Evolutionary conservation across 768 basidiomycete genomes (phyloP), one percentile per base, ranked within the genome.

Genomic region (Pleurotus giganteus): DNA sequence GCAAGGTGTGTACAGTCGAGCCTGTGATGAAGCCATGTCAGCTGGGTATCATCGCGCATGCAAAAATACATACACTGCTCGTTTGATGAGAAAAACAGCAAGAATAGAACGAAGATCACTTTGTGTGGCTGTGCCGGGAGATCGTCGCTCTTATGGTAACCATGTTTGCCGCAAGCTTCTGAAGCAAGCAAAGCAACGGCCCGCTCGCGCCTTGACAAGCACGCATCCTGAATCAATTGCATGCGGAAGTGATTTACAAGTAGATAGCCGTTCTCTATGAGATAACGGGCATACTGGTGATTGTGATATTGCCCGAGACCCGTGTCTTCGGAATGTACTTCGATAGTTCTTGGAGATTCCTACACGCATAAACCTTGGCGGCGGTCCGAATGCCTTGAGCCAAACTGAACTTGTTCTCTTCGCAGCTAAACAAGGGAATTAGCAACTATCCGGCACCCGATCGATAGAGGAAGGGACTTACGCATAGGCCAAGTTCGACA

Each of bases 21-120:
- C 57, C 57, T 64, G 68, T 57, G 61, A 63, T 57, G 71, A 75
- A 72, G 71, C 70, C 73, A 51, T 31, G 55, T 45, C 52, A 47
- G 39, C 45, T 43, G 26, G 44, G 44, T 28, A 23, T 23, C 36
- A 57, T 51, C 12, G 55, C 12, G 19, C 37, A 32, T 29, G n/a
- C 5, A 19, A 39, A n/a, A 37, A 12, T 52, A 71, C 76, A 57
- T 27, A 79, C 78, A 66, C 78, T 74, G 78, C 78, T 81, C 79
- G 72, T 61, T 51, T 34, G 34, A 23, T 24, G 49, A 37, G 49
- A 51, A 51, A 11, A 13, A 37, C 21, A 37, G 32, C 37, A 51
- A 51, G 49, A 39, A 51, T 50, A 51, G 49, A 51, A 51, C 34
- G 34, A 51, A 27, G 49, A 51, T 51, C 49, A 51, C 19, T 17